A percentile compares a stretch with the other conserved stretches of the same genome.
Conservation (phyloP, 139 green algal genomes). For the Chlorella sp. region DNA sequence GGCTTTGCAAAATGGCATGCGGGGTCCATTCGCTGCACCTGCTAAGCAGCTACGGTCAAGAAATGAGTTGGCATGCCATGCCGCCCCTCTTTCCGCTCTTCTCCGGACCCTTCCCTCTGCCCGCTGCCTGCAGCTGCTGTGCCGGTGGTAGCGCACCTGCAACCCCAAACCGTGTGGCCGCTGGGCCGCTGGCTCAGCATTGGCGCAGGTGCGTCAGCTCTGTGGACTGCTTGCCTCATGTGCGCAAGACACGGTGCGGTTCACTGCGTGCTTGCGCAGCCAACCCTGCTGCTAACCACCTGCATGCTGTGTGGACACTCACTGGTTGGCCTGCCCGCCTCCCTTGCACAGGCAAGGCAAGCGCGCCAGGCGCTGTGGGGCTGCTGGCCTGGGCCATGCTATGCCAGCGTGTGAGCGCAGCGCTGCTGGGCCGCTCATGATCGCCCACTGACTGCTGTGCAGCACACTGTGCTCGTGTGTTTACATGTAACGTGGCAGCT, state of each 20-base stretch:
- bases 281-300: not conserved
- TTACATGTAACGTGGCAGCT: not conserved
- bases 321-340: not conserved
- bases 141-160: not conserved
- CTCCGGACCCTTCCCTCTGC: too few relatives aligned
- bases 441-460: too few relatives aligned
- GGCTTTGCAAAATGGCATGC: too few relatives aligned
- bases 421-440: slow-evolving; percentile 3
- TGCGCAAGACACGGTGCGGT: too few relatives aligned
- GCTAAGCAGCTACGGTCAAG: too few relatives aligned
- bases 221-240: too few relatives aligned
- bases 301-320: too few relatives aligned
- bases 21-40: too few relatives aligned
- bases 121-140: not conserved
- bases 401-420: slow-evolving; percentile 14
- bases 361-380: slow-evolving; percentile 12
- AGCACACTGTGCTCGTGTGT: too few relatives aligned
- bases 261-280: too few relatives aligned
- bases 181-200: slow-evolving; percentile 19
- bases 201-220: not conserved
- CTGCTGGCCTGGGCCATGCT: slow-evolving; percentile 31
- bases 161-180: not conserved
- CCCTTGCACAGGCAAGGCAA: not conserved
- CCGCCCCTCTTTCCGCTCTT: too few relatives aligned
- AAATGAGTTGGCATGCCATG: too few relatives aligned